These are phyloP conservation scores for Xylariaceae sp. DNA, from an alignment of 2,329 filamentous ascomycete species.

Conservation along the genomic window DNA sequence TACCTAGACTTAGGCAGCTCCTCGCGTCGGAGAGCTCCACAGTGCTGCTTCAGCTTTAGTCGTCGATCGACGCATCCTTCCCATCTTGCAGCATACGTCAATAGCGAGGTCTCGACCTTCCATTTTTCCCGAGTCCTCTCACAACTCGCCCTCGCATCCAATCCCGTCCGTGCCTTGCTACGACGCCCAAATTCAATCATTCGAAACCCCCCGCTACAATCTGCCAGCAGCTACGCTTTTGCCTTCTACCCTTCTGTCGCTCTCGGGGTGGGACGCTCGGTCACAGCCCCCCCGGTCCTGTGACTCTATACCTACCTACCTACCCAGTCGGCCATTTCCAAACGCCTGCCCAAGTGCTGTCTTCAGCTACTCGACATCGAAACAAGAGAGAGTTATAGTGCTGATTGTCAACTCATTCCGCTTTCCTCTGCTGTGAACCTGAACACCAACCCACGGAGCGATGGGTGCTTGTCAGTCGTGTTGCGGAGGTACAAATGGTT, in stretches of 20 bases:
- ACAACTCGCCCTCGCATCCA: background rate
- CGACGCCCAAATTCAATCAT: background rate
- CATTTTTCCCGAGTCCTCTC: background rate
- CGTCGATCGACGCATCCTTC: background rate
- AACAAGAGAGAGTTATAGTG: background rate
- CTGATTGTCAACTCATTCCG: background rate
- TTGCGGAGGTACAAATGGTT: slow-evolving; percentile 32
- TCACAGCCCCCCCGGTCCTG: background rate
- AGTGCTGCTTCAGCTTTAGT: background rate
- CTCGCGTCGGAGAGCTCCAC: too few relatives aligned
- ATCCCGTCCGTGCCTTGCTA: background rate
- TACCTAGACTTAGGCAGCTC: too few relatives aligned
- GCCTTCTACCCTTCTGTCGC: too few relatives aligned
- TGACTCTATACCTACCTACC: background rate
- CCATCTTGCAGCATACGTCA: background rate
- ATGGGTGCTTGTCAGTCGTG: slow-evolving; percentile 34
- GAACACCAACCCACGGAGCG: slow-evolving; percentile 17
- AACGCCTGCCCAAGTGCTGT: background rate
- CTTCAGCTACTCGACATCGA: background rate
- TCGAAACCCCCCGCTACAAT: background rate
- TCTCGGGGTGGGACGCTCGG: background rate
- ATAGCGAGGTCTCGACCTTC: background rate
- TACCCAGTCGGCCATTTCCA: background rate
- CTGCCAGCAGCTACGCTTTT: too few relatives aligned
- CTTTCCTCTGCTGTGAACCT: slow-evolving; percentile 5